Evolutionary conservation across 176 grass and related monocot species (phyloP).

Genomic region (Phragmites australis): DNA sequence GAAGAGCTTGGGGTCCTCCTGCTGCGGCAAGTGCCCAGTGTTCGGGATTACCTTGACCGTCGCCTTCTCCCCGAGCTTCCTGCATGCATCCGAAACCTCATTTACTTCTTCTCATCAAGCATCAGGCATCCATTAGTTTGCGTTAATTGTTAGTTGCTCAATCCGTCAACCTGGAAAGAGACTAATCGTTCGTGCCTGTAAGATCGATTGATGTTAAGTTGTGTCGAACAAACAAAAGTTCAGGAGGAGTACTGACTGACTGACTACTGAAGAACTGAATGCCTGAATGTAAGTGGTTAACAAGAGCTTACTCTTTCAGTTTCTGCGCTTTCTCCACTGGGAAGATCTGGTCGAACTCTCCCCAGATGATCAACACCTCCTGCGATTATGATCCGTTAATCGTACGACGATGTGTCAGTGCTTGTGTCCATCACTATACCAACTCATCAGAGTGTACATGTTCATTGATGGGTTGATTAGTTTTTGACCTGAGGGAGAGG

Average conservation of each 20-base stretch:
- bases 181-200: background rate
- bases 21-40: slow-evolving; percentile 66
- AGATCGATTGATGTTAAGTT: background rate
- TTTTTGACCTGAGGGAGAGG: slow-evolving; percentile 67
- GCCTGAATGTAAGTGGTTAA: background rate
- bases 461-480: background rate
- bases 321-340: slow-evolving; percentile 61
- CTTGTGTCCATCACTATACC: background rate
- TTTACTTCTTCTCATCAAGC: background rate
- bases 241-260: background rate
- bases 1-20: slow-evolving; percentile 69
- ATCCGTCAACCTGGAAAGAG: background rate
- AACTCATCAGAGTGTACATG: too few species aligned
- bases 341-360: slow-evolving; percentile 84
- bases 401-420: background rate
- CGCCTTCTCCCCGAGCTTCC: slow-evolving; percentile 68
- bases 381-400: background rate
- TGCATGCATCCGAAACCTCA: too few species aligned
- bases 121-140: too few species aligned
- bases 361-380: slow-evolving; percentile 86
- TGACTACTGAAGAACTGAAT: background rate
- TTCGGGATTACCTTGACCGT: slow-evolving; percentile 65
- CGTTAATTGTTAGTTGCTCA: too few species aligned
- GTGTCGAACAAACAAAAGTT: background rate
- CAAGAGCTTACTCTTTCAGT: slow-evolving; percentile 63